Base-by-base conservation (phyloP, 116 monocot genomes). In the Papilionanthe hybrid region DNA sequence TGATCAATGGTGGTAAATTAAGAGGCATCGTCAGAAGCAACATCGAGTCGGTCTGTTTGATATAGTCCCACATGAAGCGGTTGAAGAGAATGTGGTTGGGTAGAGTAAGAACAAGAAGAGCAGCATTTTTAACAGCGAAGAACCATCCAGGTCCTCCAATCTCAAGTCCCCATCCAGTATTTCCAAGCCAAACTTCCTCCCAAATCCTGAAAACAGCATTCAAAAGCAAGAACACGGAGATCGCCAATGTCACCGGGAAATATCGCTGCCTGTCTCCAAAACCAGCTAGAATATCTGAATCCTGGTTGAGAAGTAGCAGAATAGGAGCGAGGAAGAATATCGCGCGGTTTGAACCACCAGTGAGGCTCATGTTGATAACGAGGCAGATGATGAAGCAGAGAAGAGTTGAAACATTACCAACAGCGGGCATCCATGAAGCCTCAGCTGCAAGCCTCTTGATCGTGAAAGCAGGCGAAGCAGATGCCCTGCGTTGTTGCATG, bases 61-160 rank as follows among this genome's bases (percentile, higher is more conserved):
- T 91, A 84, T 93, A 95, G 82, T 95, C 95, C 98, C 98, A 99
- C 95, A 99, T 93, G 81, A 99, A 99, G 12, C 98, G 82, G 77
- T 95, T 99, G 84, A 99, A 93, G 9, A 99, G 91, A 63, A 99
- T 99, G 78, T 99, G 93, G 69, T 95, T 99, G 42, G 98, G 98
- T 41, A 93, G 84, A 1, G 95, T 93, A 42, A 95, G 89, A 43
- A 95, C 72, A 18, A 99, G 87, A 55, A 99, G 88, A n/a, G 95
- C 98, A 37, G 63, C 82, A 80, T 99, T 99, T 27, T 99, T 99
- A 8, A 99, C 95, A 18, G 88, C 88, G 76, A 93, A 99, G 81
- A 99, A 85, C 98, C 98, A 99, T 30, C 91, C 93, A 41, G 93
- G 93, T 8, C 98, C 95, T 17, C 95, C 98, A 81, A 99, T 91